Conservation (phyloP, 2,329 filamentous ascomycete species). For the Penicillium griseofulvum region DNA sequence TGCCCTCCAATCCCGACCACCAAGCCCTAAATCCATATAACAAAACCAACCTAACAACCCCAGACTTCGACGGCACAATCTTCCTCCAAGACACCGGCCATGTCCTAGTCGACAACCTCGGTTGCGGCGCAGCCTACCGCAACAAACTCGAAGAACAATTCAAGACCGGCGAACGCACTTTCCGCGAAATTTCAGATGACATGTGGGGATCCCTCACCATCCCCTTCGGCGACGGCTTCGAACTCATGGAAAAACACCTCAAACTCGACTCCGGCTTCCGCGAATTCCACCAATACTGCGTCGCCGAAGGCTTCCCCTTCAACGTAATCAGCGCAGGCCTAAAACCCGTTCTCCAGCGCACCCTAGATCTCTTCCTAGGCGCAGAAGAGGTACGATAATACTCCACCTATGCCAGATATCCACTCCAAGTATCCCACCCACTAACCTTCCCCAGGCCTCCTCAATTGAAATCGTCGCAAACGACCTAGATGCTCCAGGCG, state of each 20-base stretch:
- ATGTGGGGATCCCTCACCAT: conserved; percentile 68
- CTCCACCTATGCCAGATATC: conserved; percentile 14
- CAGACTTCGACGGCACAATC: conserved; percentile 70
- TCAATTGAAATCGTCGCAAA: conserved; percentile 68
- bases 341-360: conserved; percentile 61
- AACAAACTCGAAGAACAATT: conserved; percentile 62
- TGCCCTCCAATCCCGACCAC: not conserved
- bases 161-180: conserved; percentile 62
- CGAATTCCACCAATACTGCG: conserved; percentile 63
- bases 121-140: conserved; percentile 59
- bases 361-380: conserved; percentile 64
- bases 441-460: conserved; percentile 35
- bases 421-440: not conserved
- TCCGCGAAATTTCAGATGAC: conserved; percentile 68
- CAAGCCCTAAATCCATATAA: not conserved
- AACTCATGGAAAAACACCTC: conserved; percentile 60
- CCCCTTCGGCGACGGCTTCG: conserved; percentile 66
- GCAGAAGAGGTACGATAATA: conserved; percentile 56
- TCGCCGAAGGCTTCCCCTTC: conserved; percentile 63
- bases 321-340: conserved; percentile 68
- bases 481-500: conserved; percentile 60
- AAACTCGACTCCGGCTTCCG: conserved; percentile 64
- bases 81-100: conserved; percentile 71
- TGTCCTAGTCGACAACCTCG: conserved; percentile 64
- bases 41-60: not conserved